These are phyloP conservation scores for Cladophialophora psammophila DNA, from an alignment of 2,329 filamentous ascomycete genomes.

Conservation along the genomic window DNA sequence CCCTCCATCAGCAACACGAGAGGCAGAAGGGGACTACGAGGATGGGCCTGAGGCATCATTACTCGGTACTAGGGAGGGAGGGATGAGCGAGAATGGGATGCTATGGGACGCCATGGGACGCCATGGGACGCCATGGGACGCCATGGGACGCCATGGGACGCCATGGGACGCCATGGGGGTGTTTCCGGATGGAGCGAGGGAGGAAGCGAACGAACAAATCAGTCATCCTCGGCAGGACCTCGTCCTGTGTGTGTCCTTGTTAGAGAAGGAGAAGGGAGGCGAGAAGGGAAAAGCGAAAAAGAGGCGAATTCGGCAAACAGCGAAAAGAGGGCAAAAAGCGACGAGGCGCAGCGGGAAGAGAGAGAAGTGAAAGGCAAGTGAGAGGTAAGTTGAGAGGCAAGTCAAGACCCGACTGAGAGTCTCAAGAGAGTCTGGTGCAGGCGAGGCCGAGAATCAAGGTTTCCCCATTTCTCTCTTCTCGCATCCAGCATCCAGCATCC, in stretches of 20 bases:
- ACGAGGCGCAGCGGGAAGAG: conserved; percentile 20
- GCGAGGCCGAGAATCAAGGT: conserved; percentile 3
- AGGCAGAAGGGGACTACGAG: conserved; percentile 9
- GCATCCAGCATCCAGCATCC: background rate
- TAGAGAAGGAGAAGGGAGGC: conserved; percentile 2
- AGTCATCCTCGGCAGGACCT: background rate
- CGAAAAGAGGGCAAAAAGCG: conserved; percentile 13
- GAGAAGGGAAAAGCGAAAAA: background rate
- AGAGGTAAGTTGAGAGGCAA: conserved; percentile 8
- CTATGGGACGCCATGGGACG: no score
- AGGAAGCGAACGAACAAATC: conserved; percentile 3
- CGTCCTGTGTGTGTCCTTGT: no score
- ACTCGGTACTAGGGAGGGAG: no score
- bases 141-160: background rate
- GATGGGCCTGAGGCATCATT: background rate
- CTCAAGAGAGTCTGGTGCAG: conserved; percentile 4
- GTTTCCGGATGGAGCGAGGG: conserved; percentile 9
- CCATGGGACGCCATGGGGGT: background rate
- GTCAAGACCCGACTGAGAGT: background rate
- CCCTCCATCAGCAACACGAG: background rate
- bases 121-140: background rate
- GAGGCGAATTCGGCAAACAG: conserved; percentile 15
- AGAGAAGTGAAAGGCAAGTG: conserved; percentile 10
- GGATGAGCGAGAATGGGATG: background rate
- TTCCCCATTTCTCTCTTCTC: conserved; percentile 6